These are phyloP conservation scores for Kwoniella dejecticola DNA, from an alignment of 768 basidiomycete genomes.

Conservation along the genomic window DNA sequence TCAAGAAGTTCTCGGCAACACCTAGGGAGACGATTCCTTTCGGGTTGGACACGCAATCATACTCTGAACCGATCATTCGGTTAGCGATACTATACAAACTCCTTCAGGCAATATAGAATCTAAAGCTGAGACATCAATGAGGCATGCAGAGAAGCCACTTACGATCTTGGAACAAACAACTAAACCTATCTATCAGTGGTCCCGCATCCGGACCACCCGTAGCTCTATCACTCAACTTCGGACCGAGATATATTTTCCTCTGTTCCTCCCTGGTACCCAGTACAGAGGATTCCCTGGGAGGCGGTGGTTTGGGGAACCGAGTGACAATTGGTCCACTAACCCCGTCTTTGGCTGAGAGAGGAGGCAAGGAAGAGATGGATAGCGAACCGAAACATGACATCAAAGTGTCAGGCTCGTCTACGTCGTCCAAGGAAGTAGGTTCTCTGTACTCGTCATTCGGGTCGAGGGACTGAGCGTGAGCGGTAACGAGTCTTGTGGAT, in stretches of 20 bases:
- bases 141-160: no score
- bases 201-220: conserved; percentile 51
- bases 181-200: conserved; percentile 50
- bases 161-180: conserved; percentile 51
- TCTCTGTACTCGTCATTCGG: conserved; percentile 12
- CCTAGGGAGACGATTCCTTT: conserved; percentile 51
- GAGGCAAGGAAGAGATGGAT: conserved; percentile 16
- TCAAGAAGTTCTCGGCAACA: conserved; percentile 53
- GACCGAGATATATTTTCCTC: conserved; percentile 43
- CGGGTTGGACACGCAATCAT: conserved; percentile 44
- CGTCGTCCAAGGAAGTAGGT: conserved; percentile 6
- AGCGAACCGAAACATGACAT: conserved; percentile 34
- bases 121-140: no score
- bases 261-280: conserved; percentile 39
- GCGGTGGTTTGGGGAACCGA: conserved; percentile 36
- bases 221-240: conserved; percentile 43
- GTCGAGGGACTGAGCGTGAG: neutral
- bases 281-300: conserved; percentile 23
- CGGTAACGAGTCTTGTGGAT: conserved; percentile 3
- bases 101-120: no score
- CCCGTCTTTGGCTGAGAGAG: conserved; percentile 1
- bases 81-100: neutral
- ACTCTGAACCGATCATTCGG: conserved; percentile 18
- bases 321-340: conserved; percentile 19
- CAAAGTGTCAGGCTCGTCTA: conserved; percentile 28